Base-by-base conservation (phyloP, 345 rosid species). In the Syzygium grande region DNA sequence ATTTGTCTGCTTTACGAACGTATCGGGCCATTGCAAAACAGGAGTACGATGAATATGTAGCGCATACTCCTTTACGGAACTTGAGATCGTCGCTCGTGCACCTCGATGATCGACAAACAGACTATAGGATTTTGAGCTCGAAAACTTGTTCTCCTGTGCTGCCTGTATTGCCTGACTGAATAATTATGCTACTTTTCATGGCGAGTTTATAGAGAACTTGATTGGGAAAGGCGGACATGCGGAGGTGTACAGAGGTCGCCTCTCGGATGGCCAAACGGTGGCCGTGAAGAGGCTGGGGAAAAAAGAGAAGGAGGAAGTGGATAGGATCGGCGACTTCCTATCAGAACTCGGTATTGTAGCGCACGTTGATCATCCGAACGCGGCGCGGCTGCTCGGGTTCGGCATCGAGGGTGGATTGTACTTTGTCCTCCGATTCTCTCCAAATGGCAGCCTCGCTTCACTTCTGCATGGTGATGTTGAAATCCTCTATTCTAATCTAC, bases 221-320 rank as follows among this genome's bases (percentile, higher is more conserved):
- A 89, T 97, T 25, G 99, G 99, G 22, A 92, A 94, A 90, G 99
- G 99, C 29, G 99, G 99, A 4, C 96, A 97, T 79, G 99, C 99
- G 27, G 94, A 95, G 89, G 99, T 97, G 54, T 97, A 94, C 91
- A 97, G 88, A 91, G 99, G 99, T 7, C 87, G 88, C 9, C 92
- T 97, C 85, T 46, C 89, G 0, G 95, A 94, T 83, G 98, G 98
- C 68, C 95, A 92, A 89, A 85, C 92, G 19, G 99, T 97, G 78
- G 99, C 99, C n/a, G 95, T 97, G 46, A 97, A 96, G 97, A 95
- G 91, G 96, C 90, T 96, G 49, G 90, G 87, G 52, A 95, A 90
- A 61, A 88, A 90, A 16, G 92, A 90, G 5, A 94, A 92, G 91
- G 93, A 92, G 14, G 93, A 91, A 77, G 96, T 94, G 89, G 92